These are phyloP conservation scores for Claviceps sp. DNA, from an alignment of 2,329 filamentous ascomycete genomes.

Conservation along the genomic window DNA sequence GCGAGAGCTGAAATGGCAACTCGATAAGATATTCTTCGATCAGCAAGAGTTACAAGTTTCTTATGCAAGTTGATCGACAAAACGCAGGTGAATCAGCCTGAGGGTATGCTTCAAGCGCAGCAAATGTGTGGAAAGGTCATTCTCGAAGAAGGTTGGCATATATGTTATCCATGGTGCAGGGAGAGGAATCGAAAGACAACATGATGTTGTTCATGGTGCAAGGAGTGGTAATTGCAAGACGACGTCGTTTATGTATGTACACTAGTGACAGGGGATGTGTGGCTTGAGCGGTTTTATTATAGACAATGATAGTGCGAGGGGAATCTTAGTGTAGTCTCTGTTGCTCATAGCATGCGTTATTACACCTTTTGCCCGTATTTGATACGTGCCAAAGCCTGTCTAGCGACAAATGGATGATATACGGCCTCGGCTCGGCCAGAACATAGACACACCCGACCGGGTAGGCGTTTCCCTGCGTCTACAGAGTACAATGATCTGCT, in stretches of 20 bases:
- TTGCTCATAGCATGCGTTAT: conserved; percentile 16
- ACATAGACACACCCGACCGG: too few species aligned
- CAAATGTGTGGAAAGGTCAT: not conserved
- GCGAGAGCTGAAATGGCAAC: conserved; percentile 12
- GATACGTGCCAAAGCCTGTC: too few species aligned
- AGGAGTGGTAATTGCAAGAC: not conserved
- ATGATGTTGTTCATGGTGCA: conserved; percentile 2
- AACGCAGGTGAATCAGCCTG: conserved; percentile 12
- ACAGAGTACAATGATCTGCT: too few species aligned
- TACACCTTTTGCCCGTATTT: too few species aligned
- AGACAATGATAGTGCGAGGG: conserved; percentile 29
- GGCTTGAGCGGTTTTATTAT: conserved; percentile 30
- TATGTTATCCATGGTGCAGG: conserved; percentile 3
- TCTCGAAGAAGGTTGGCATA: conserved; percentile 2
- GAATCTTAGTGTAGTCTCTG: conserved; percentile 30
- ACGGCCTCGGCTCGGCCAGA: too few species aligned
- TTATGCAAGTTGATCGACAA: conserved; percentile 11
- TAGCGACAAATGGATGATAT: too few species aligned
- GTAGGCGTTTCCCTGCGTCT: too few species aligned
- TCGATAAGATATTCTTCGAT: conserved; percentile 24
- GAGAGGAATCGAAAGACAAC: too few species aligned
- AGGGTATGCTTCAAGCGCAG: conserved; percentile 8
- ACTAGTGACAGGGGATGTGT: conserved; percentile 35
- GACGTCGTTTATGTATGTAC: conserved; percentile 36
- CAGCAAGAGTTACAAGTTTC: conserved; percentile 13